Base-by-base conservation (phyloP, 768 basidiomycete genomes). In the Ramaria rubella region DNA sequence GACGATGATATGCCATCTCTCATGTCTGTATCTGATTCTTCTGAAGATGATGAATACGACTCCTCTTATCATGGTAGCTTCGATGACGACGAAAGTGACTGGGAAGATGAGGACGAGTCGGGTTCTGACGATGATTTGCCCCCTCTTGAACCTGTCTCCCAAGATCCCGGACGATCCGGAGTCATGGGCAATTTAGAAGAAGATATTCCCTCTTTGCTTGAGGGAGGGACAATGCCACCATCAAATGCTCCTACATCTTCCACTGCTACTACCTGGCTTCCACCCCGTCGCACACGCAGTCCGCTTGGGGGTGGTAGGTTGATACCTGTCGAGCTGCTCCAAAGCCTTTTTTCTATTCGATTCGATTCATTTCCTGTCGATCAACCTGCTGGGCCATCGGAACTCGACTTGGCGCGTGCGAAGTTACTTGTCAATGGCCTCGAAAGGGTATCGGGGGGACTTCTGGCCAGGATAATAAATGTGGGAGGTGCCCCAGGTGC, bases 141-240 rank as follows among this genome's bases (percentile, higher is more conserved):
- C 0, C 58, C 65, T 7, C 59, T 71, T 5, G 69, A 46, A 46
- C 44, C 44, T 46, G 12, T 29, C 11, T 51, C 49, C 29, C 17
- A 48, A 5, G 64, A 70, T 15, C 11, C 36, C n/a, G 36, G 11
- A 24, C 11, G 85, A 21, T 73, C 78, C 15, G 70, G 83, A 38
- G 81, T 85, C 3, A 83, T 85, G 2, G 81, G 83, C 52, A 84
- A 85, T 55, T 75, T 75, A 4, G 85, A 87, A 60, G 75, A 78
- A 5, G 83, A 81, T 11, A 82, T 36, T 11, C 49, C 27, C 29
- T 51, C 49, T 82, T 84, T 17, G 81, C 81, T 24, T 77, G 85
- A 57, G 61, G 23, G 60, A 8, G 33, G 62, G 42, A n/a, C 33
- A 29, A 56, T 62, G 23, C 42, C 62, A 50, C 59, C 57, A 58